Conservation (phyloP, 208 protist genomes). For the Zelonia costaricensis region DNA sequence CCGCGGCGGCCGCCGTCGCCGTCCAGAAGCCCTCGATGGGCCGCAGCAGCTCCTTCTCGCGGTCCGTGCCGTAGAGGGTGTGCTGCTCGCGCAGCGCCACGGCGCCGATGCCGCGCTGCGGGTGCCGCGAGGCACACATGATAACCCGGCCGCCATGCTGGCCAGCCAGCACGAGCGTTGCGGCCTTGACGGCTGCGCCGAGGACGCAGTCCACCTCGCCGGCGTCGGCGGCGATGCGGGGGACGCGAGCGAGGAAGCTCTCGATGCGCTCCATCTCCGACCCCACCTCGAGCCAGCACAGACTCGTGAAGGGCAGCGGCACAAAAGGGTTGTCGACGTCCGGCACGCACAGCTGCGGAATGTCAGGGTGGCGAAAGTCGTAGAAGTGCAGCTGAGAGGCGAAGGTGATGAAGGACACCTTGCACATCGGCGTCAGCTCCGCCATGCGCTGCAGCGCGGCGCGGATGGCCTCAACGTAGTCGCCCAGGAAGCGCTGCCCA, state of each 20-base stretch:
- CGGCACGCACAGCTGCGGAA: conserved; percentile 81
- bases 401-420: conserved; percentile 91
- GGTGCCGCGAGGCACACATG: conserved; percentile 50
- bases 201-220: conserved; percentile 65
- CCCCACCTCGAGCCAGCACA: conserved; percentile 90
- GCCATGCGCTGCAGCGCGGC: conserved; percentile 75
- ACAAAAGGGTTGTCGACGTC: conserved; percentile 91
- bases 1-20: conserved; percentile 60
- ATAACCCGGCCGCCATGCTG: conserved; percentile 82
- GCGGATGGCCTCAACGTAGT: conserved; percentile 71
- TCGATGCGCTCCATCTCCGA: conserved; percentile 60
- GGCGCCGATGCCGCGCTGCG: conserved; percentile 65
- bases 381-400: conserved; percentile 91
- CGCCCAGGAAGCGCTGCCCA: conserved; percentile 56
- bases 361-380: conserved; percentile 70
- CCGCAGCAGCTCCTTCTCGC: conserved; percentile 84
- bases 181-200: conserved; percentile 80
- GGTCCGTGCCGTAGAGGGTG: conserved; percentile 82
- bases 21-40: conserved; percentile 87
- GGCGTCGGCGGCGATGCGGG: conserved; percentile 38
- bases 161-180: conserved; percentile 75
- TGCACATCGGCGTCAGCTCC: conserved; percentile 57
- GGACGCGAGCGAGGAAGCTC: conserved; percentile 59
- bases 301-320: conserved; percentile 85
- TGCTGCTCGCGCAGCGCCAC: conserved; percentile 81